Evolutionary conservation across 495 filamentous ascomycete species (phyloP).

Genomic region (Penicillium pulvis): DNA sequence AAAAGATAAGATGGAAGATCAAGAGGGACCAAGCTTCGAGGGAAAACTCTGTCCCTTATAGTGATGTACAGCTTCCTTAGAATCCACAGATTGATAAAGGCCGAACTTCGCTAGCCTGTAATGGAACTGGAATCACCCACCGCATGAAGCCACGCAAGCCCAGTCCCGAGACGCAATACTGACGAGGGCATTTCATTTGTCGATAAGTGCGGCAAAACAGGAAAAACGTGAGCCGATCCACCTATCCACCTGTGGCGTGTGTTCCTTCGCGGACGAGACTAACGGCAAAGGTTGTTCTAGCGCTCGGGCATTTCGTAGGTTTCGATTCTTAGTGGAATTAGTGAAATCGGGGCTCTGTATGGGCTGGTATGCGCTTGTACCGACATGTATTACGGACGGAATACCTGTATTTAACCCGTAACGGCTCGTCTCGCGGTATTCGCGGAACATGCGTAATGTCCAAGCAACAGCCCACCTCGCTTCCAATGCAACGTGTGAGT

Average conservation of each 20-base stretch:
- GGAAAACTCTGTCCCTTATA: constrained; percentile 6
- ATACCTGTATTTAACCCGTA: no score
- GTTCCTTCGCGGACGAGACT: neutral
- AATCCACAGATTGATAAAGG: constrained; percentile 8
- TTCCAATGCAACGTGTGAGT: neutral
- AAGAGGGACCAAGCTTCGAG: neutral
- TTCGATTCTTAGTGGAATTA: neutral
- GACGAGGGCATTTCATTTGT: neutral
- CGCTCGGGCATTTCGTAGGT: neutral
- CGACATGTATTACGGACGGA: neutral
- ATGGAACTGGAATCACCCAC: neutral
- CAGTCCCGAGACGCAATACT: neutral
- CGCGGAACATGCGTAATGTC: neutral
- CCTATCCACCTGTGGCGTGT: neutral
- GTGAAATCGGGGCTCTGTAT: neutral
- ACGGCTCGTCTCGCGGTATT: neutral
- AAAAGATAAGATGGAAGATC: neutral
- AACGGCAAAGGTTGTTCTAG: constrained; percentile 2
- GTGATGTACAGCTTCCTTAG: neutral
- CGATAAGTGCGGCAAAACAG: neutral
- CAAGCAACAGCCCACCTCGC: neutral
- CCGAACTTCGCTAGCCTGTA: neutral
- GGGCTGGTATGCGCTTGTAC: neutral
- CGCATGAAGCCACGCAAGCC: constrained; percentile 7
- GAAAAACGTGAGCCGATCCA: neutral